Evolutionary conservation across 179 eudicot genomes (phyloP).

Genomic region (Beta corolliflora): DNA sequence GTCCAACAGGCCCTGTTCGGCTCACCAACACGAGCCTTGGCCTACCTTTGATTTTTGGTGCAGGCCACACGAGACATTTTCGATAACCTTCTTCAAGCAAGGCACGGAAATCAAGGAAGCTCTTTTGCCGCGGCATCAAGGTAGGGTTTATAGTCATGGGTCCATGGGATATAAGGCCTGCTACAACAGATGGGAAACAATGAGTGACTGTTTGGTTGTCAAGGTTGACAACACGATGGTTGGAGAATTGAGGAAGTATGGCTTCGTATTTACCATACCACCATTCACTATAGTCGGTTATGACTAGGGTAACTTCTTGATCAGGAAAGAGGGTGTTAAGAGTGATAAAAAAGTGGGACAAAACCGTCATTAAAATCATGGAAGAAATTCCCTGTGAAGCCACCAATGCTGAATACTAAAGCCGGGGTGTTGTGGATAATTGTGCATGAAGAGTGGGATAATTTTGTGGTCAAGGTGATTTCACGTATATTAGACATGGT

Average conservation of each 20-base stretch:
- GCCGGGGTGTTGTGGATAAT: constrained; percentile 53
- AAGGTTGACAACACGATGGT: constrained; percentile 49
- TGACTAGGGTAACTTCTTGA: constrained; percentile 55
- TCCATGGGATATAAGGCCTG: constrained; percentile 66
- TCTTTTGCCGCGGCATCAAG: constrained; percentile 34
- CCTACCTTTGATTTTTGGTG: constrained; percentile 35
- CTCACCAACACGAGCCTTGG: constrained; percentile 58
- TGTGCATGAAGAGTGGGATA: constrained; percentile 33
- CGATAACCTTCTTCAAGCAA: constrained; percentile 46
- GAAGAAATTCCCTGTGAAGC: constrained; percentile 60
- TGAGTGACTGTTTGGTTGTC: constrained; percentile 55
- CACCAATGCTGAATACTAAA: constrained; percentile 58
- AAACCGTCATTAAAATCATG: constrained; percentile 69
- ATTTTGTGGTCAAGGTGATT: constrained; percentile 43
- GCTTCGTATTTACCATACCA: constrained; percentile 69
- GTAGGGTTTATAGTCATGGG: constrained; percentile 44
- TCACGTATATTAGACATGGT: constrained; percentile 50
- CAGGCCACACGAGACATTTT: constrained; percentile 22
- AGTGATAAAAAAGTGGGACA: constrained; percentile 68
- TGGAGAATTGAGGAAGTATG: constrained; percentile 45
- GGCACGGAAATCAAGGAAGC: constrained; percentile 48
- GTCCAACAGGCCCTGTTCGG: constrained; percentile 41
- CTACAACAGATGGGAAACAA: constrained; percentile 57
- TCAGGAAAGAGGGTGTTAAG: constrained; percentile 36
- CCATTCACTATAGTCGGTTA: constrained; percentile 53